Evolutionary conservation across 768 basidiomycete species (phyloP).

Genomic region (Tricholoma hemisulphureum): DNA sequence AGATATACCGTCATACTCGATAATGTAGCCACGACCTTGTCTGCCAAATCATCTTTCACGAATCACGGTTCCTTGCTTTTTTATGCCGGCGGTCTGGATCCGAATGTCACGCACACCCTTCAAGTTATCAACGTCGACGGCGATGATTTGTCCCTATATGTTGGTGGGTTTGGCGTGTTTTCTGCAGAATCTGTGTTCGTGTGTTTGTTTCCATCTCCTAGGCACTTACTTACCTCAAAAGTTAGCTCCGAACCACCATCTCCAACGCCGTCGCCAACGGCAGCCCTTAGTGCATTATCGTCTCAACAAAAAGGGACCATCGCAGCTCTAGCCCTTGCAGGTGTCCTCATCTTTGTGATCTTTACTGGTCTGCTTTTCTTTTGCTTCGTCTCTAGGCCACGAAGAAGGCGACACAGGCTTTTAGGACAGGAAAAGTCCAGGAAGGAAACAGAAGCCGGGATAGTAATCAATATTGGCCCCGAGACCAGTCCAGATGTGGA

Average conservation of each 20-base stretch:
- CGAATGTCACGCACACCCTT: conserved; percentile 46
- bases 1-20: conserved; percentile 52
- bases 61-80: conserved; percentile 57
- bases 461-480: conserved; percentile 21
- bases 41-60: conserved; percentile 53
- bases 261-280: conserved; percentile 16
- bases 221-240: not conserved
- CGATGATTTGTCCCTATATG: conserved; percentile 45
- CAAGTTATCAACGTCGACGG: conserved; percentile 57
- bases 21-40: conserved; percentile 44
- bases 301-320: conserved; percentile 53
- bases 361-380: conserved; percentile 41
- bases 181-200: conserved; percentile 30
- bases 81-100: conserved; percentile 59
- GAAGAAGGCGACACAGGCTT: conserved; percentile 28
- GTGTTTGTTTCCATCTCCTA: not conserved
- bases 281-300: conserved; percentile 9
- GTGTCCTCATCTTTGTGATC: conserved; percentile 50
- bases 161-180: conserved; percentile 51
- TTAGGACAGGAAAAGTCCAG: conserved; percentile 11
- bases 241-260: conserved; percentile 13
- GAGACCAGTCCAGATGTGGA: conserved; percentile 9
- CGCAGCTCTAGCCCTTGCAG: conserved; percentile 62
- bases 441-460: conserved; percentile 17
- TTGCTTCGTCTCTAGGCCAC: conserved; percentile 49